Evolutionary conservation across 345 rosid species (phyloP), one percentile per base, ranked within the genome.

Genomic region (Theobroma cacao): DNA sequence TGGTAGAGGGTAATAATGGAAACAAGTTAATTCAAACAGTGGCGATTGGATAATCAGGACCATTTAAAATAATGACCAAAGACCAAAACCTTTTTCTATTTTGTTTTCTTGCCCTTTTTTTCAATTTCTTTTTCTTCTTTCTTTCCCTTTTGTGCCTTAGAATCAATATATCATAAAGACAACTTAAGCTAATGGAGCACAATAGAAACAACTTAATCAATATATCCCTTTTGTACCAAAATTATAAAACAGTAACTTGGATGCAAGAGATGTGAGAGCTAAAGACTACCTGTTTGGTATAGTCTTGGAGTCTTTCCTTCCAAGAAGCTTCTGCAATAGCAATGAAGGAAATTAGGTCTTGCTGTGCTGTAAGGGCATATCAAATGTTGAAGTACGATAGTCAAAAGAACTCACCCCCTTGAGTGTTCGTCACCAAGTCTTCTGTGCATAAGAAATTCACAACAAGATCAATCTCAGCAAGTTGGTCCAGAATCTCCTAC

Each of bases 401-500:
- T 36, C 15, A 47, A 68, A 26, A 55, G 33, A 1, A 1, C 28
- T 7, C 70, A 85, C 81, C 83, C 64, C 74, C 36, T 48, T 28
- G 77, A 22, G 20, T 18, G 45, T 76, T 70, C 67, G 55, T 38
- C 33, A 60, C 2, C 0, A 72, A 34, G 47, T 85, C 87, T 75
- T 86, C 84, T 3, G 82, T 45, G 81, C 87, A 82, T 80, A 90
- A 90, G 68, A 95, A 90, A 83, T 93, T 95, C 64, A 95, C 85
- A 58, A 95, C 98, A 59, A 93, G 87, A 85, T 95, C 97, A 83
- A 93, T 80, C 81, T 91, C 92, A 31, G 90, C 90, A 72, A 93
- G 85, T 75, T 86, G 90, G 75, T 95, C 93, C 68, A 95, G 97
- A 80, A 91, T 90, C 81, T 92, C 97, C 98, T 93, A 94, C 80